These are phyloP conservation scores for Clathrospora elynae DNA, from an alignment of 2,329 filamentous ascomycete species.

Conservation along the genomic window DNA sequence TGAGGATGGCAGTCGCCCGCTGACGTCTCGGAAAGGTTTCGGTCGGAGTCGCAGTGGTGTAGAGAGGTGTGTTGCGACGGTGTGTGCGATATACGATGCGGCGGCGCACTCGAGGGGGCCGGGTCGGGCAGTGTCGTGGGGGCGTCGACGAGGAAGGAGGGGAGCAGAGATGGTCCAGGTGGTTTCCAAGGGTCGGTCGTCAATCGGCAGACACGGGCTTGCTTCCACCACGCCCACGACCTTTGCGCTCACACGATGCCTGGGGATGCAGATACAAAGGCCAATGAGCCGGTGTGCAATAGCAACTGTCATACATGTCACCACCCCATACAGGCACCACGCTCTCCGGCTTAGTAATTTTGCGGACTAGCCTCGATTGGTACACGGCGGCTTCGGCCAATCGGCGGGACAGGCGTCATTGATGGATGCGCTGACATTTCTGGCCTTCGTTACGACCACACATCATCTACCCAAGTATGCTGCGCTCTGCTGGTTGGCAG, in stretches of 20 bases:
- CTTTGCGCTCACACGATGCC: constrained; percentile 13
- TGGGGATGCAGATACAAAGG: background rate
- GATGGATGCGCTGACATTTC: constrained; percentile 20
- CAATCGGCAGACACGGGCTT: constrained; percentile 14
- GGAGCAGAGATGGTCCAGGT: constrained; percentile 24
- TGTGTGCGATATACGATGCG: constrained; percentile 9
- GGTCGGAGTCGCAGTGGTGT: constrained; percentile 17
- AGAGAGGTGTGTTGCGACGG: constrained; percentile 7
- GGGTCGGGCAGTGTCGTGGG: constrained; percentile 19
- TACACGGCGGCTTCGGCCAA: constrained; percentile 21
- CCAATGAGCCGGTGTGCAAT: constrained; percentile 8
- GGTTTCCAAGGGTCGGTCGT: constrained; percentile 19
- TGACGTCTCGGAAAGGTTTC: constrained; percentile 37
- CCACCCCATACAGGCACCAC: constrained; percentile 14
- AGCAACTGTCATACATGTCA: constrained; percentile 6
- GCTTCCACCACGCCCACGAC: constrained; percentile 18
- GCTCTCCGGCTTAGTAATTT: constrained; percentile 25
- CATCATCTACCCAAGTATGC: constrained; percentile 33
- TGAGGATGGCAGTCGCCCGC: constrained; percentile 19
- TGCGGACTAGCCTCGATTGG: constrained; percentile 23
- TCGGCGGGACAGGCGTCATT: constrained; percentile 27
- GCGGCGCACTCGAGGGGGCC: constrained; percentile 8
- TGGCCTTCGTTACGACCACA: constrained; percentile 9
- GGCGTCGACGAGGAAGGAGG: constrained; percentile 16
- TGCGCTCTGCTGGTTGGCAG: constrained; percentile 45